Conservation (phyloP, 352 stramenopile genomes). For the Phytophthora meadii region DNA sequence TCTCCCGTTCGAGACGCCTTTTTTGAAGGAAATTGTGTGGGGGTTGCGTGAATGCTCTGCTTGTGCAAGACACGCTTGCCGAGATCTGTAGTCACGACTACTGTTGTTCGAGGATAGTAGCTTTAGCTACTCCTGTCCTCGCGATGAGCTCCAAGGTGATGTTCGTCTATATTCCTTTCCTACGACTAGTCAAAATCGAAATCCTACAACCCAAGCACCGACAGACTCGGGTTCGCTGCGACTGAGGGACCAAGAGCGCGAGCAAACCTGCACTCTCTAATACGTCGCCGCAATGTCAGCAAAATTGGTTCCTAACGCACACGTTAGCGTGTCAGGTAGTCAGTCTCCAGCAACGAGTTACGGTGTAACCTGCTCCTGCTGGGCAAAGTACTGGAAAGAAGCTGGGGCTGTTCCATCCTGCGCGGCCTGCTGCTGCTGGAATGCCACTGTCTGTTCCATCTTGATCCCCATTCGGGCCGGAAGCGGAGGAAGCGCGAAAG, state of each 20-base stretch:
- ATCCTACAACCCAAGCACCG: constrained; percentile 16
- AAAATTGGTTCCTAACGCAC: constrained; percentile 12
- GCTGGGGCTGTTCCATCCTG: constrained; percentile 21
- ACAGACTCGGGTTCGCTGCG: neutral
- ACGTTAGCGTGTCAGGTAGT: no score
- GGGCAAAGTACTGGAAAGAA: constrained; percentile 32
- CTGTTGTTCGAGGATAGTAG: neutral
- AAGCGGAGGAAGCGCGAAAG: constrained; percentile 21
- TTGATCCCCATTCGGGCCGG: constrained; percentile 16
- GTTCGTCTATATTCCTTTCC: constrained; percentile 39
- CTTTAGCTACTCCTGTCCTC: neutral
- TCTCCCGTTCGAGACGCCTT: neutral
- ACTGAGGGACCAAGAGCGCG: constrained; percentile 16
- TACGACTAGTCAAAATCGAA: constrained; percentile 36
- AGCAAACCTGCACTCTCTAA: constrained; percentile 2
- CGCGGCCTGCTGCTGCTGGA: constrained; percentile 14
- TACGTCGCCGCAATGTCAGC: constrained; percentile 15
- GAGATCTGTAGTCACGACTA: neutral
- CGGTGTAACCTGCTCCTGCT: constrained; percentile 26
- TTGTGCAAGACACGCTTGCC: neutral
- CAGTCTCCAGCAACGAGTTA: constrained; percentile 11
- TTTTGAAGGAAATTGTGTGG: neutral
- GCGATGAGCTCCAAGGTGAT: constrained; percentile 24
- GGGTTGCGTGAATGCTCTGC: neutral
- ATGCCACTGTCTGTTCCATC: constrained; percentile 13